Evolutionary conservation across 192 early-diverging fungal species (phyloP), one percentile per base, ranked within the genome.

Genomic region (Linnemannia elongata): DNA sequence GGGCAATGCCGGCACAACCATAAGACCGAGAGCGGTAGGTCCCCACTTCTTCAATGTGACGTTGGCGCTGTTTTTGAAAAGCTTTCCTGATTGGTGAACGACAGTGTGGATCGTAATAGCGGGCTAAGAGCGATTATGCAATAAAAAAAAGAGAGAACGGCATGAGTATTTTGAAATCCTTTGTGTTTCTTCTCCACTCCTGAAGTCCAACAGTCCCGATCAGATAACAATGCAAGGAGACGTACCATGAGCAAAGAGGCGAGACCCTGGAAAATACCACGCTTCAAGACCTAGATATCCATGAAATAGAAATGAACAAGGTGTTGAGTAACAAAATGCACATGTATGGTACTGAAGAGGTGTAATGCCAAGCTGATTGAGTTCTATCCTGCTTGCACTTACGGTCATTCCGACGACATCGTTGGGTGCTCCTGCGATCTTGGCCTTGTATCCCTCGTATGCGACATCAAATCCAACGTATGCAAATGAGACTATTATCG

Each of bases 91-190:
- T 30, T 86, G 84, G 57, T 86, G 84, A n/a, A 94, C 94, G n/a
- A 91, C 90, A 9, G 92, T 92, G 80, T 95, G 94, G 57, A 95
- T 93, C 4, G 93, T 93, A 17, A 94, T 57, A 38, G 92, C 92
- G 24, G 94, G 94, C 49, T 81, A 94, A 36, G 24, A 33, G 12
- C 10, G 41, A 8, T 8, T 49, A 57, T 38, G 27, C 10, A 57
- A 49, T 10, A 39, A 79, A n/a, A 1, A 70, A 15, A n/a, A 6
- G 39, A 8, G 24, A 20, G 41, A 22, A 41, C 27, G 5, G 9
- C 12, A 71, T 72, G 4, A 72, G n/a, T 72, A 42, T 20, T 72
- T 6, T 27, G 41, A 8, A 35, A 4, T 20, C 17, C 22, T 54
- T 12, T 54, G 22, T 54, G 1, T 24, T 6, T 57, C 1, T 10